Conservation (phyloP, 2,329 filamentous ascomycete species). For the Aspergillus neotritici region DNA sequence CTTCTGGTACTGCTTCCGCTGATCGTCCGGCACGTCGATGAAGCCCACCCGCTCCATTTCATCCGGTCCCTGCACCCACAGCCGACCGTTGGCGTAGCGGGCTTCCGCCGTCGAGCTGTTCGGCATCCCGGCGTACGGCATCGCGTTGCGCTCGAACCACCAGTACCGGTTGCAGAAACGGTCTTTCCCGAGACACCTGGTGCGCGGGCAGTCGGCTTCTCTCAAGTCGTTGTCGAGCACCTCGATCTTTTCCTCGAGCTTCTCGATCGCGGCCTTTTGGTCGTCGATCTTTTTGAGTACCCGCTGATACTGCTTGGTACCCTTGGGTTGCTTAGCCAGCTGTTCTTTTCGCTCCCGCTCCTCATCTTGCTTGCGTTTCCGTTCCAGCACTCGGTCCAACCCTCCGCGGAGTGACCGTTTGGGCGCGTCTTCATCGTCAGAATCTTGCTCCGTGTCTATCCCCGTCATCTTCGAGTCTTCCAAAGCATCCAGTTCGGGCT, state of each 20-base stretch:
- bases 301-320: constrained; percentile 83
- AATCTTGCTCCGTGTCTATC: constrained; percentile 57
- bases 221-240: constrained; percentile 85
- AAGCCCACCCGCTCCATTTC: constrained; percentile 81
- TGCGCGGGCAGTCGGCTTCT: constrained; percentile 88
- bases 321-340: constrained; percentile 64
- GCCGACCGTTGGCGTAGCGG: constrained; percentile 84
- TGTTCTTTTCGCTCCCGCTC: constrained; percentile 64
- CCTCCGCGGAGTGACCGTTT: constrained; percentile 57
- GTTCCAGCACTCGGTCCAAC: constrained; percentile 64
- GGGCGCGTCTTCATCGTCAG: constrained; percentile 62
- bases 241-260: constrained; percentile 79
- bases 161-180: constrained; percentile 98
- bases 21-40: constrained; percentile 67
- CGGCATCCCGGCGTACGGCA: constrained; percentile 87
- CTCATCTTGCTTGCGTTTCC: constrained; percentile 69
- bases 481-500: constrained; percentile 37
- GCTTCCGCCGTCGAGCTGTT: constrained; percentile 81
- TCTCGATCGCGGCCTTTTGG: constrained; percentile 71
- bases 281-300: constrained; percentile 84
- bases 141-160: constrained; percentile 98
- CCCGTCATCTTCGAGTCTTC: constrained; percentile 37
- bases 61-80: constrained; percentile 96
- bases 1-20: constrained; percentile 68
- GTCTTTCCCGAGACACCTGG: constrained; percentile 83